Conservation (phyloP, 176 grass and related monocot species). For the Themeda triandra region DNA sequence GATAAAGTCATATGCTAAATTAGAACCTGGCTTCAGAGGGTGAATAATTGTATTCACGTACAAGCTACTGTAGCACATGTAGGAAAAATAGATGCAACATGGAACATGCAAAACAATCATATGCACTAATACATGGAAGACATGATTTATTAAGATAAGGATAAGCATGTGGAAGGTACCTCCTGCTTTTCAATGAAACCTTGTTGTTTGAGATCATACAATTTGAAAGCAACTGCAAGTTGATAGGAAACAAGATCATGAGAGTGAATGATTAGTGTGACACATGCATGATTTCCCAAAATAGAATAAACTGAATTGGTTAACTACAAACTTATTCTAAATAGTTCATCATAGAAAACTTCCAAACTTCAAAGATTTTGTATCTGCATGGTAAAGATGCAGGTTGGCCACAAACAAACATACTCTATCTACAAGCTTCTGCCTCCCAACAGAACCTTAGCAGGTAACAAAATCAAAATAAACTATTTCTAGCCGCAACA, state of each 20-base stretch:
- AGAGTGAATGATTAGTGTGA: not conserved
- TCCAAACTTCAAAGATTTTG: not conserved
- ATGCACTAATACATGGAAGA: slow-evolving; percentile 20
- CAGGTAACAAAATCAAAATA: slow-evolving; percentile 20
- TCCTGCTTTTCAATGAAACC: slow-evolving; percentile 94
- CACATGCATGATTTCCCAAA: not conserved
- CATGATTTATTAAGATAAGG: not conserved
- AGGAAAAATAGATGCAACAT: not conserved
- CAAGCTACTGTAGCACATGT: slow-evolving; percentile 12
- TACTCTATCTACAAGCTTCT: not conserved
- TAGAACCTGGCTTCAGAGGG: not conserved
- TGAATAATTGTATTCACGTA: not conserved
- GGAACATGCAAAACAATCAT: not conserved
- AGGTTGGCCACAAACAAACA: not conserved
- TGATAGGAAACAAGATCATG: slow-evolving; percentile 25
- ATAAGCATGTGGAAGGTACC: slow-evolving; percentile 48
- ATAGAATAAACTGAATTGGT: not conserved
- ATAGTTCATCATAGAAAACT: not conserved
- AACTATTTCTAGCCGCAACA: not conserved
- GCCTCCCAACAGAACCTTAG: not conserved
- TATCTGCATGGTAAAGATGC: not conserved
- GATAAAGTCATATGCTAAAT: not conserved
- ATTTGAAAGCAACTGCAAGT: slow-evolving; percentile 85
- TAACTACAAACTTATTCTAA: not conserved
- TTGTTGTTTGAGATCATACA: slow-evolving; percentile 98